Base-by-base conservation (phyloP, 2,329 filamentous ascomycete species). In the Verticillium zaregamsianum region DNA sequence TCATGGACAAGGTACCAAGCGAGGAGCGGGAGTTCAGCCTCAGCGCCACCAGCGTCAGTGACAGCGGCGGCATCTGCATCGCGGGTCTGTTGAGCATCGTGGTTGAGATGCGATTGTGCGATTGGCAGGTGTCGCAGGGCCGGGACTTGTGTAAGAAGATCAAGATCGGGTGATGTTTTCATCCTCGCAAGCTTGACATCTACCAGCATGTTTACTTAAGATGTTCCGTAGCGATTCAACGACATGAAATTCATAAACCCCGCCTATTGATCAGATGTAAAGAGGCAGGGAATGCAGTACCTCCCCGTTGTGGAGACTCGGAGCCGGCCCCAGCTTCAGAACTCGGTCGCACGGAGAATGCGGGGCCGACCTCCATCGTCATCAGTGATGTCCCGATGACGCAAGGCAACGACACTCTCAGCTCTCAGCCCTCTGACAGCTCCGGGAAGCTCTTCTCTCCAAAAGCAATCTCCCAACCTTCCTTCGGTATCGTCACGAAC, bases 21-120 rank as follows among this genome's bases (percentile, higher is more conserved):
- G 85, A 87, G 35, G 93, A 97, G 59, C 84, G 94, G 6, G 95
- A 99, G 76, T 98, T 98, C 71, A 96, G 92, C 63, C 78, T 99
- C 1, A 88, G 91, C 0, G 94, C 93, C 0, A 95, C 93, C 3
- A 96, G 90, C 31, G 94, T 97, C 49, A 96, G 92, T 71, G 95
- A 98, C 73, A 95, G 91, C 49, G 93, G 80, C 0, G 94, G 95
- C 0, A 96, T 98, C 37, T 97, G 92, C 71, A 83, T 96, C 14
- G 94, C 94, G 0, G 92, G 92, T 0, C 87, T 98, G 57, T 69
- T 97, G 11, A 89, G 93, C 49, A 94, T 97, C 83, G 82, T 80
- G 2, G 82, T 97, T 74, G 94, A 98, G 77, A 87, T 90, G 1
- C 84, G 85, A 73, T 76, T 98, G 28, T 99, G 95, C 74, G 82